Evolutionary conservation across 2,329 filamentous ascomycete genomes (phyloP).

Genomic region (Penicillium sclerotigenum): DNA sequence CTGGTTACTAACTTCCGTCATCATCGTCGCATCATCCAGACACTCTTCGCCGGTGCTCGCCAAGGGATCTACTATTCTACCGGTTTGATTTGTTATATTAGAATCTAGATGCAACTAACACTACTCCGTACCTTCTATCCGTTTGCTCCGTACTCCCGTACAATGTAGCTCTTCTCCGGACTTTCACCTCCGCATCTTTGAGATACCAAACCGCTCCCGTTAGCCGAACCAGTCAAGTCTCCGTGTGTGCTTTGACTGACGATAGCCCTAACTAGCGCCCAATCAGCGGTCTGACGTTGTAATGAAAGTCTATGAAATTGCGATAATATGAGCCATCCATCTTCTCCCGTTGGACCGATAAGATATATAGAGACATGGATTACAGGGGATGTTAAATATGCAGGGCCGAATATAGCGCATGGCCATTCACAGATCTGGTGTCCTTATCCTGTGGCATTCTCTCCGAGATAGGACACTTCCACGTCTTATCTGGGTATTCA

Average conservation of each 20-base stretch:
- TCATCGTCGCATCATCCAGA: constrained; percentile 27
- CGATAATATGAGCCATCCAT: constrained; percentile 14
- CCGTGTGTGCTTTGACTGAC: not conserved
- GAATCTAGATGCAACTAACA: not conserved
- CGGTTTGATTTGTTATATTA: not conserved
- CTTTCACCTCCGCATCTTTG: constrained; percentile 4
- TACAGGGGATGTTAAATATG: not conserved
- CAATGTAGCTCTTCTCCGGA: constrained; percentile 4
- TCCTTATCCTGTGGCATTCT: constrained; percentile 3
- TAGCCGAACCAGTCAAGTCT: not conserved
- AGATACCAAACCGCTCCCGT: not conserved
- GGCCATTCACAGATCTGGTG: constrained; percentile 9
- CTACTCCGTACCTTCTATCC: not conserved
- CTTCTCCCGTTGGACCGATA: constrained; percentile 27
- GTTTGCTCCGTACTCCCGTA: not conserved
- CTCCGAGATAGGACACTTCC: constrained; percentile 1
- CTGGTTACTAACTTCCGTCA: constrained; percentile 15
- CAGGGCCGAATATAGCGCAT: constrained; percentile 1
- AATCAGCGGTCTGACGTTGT: constrained; percentile 10
- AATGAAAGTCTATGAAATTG: constrained; percentile 1
- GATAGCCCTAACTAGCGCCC: constrained; percentile 1
- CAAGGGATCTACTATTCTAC: constrained; percentile 8
- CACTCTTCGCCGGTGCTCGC: constrained; percentile 16
- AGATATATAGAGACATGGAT: not conserved
- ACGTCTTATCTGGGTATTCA: constrained; percentile 6